Evolutionary conservation across 257 asterid genomes (phyloP).

Genomic region (Solanum gracilifrons): DNA sequence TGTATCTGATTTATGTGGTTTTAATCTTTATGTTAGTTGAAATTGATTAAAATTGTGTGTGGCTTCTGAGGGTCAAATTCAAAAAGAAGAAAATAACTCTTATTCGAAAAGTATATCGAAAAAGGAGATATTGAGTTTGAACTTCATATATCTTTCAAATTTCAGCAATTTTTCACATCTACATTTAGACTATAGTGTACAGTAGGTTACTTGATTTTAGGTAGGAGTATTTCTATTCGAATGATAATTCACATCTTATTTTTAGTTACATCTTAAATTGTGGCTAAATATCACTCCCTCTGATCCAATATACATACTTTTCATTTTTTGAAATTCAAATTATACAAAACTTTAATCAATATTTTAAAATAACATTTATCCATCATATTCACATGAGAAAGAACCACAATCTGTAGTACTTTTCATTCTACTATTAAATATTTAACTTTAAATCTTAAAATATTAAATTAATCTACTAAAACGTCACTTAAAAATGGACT

Average conservation of each 20-base stretch:
- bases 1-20: background rate
- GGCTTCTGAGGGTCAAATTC: background rate
- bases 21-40: background rate
- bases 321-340: too few species aligned
- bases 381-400: too few species aligned
- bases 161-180: background rate
- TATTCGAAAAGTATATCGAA: background rate
- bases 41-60: background rate
- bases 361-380: too few species aligned
- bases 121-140: background rate
- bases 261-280: background rate
- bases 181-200: background rate
- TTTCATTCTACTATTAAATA: too few species aligned
- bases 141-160: background rate
- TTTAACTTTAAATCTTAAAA: too few species aligned
- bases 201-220: background rate
- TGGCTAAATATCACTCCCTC: background rate
- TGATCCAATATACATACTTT: background rate
- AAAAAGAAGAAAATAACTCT: background rate
- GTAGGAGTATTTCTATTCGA: background rate
- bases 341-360: too few species aligned
- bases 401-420: too few species aligned
- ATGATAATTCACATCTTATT: too few species aligned
- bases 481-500: too few species aligned
- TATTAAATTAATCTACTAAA: too few species aligned